Evolutionary conservation across 139 green algal species (phyloP), one percentile per base, ranked within the genome.

Genomic region (Raphidocelis subcapitata): DNA sequence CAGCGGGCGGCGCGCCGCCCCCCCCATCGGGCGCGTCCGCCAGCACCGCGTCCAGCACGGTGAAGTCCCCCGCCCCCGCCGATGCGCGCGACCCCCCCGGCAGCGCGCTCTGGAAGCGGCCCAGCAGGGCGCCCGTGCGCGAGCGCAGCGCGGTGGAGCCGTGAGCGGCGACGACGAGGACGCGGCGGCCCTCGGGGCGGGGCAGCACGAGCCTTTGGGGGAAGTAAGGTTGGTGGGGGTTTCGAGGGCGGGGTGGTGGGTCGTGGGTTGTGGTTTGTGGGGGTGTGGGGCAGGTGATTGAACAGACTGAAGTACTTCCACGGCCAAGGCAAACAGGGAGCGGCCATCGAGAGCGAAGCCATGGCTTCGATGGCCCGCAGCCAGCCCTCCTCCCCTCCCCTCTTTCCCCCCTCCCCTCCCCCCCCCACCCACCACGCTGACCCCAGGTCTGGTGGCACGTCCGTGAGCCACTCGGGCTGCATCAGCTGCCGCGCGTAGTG

Each of bases 381-480:
- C 41, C 12, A 12, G 8, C 41, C 41, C 41, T 20, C 41, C 41
- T 49, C 41, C 8, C 41, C 41, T 49, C 41, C 41, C 8, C 8
- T 12, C 41, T 49, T 8, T 8, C 41, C 8, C 41, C n/a, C n/a
- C n/a, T n/a, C n/a, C n/a, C 41, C 41, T 49, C 41, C 41, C 8
- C 8, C 41, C 8, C 8, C 8, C 41, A 49, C 74, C 56, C 49
- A 96, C 92, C 92, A 97, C 10, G 89, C 76, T 5, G 49, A 76
- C 2, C 21, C 65, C 0, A 98, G 81, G 70, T 94, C 82, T 3
- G 70, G 32, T 28, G 94, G 94, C 20, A 97, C 77, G 29, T 97
- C 93, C 5, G 90, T 83, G 79, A 98, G 85, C 94, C 94, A 98
- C 69, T 98, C 90, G 8, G 91, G 91, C 24, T 86, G 81, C 90